Base-by-base conservation (phyloP, 805 yeast species). In the Starmerella sp. region DNA sequence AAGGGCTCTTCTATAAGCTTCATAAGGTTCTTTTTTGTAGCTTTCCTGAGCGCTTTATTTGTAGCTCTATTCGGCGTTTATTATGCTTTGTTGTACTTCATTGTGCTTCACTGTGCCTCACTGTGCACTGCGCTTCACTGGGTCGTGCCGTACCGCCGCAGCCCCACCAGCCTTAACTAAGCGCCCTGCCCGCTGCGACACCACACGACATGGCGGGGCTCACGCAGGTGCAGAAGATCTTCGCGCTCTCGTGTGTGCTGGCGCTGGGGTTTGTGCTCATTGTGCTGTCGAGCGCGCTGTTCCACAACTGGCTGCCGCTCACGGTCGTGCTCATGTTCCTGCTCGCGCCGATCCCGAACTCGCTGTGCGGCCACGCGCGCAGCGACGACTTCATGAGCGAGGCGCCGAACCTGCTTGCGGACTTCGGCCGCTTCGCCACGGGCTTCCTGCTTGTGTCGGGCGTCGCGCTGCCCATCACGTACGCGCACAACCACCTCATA, bases 251-350 rank as follows among this genome's bases (percentile, higher is more conserved):
- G 14, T 75, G 82, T 41, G 81, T 90, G 47, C 76, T 91, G 34
- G 93, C 97, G 0, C 77, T 88, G 61, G 98, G 98, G 6, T 91
- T 91, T 64, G 78, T 93, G 37, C 74, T 93, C 60, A 88, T 90
- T 45, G 86, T 91, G 30, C 74, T 93, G 36, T 88, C 96, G 47
- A 89, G 95, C 52, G 91, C 93, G 2, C 75, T 93, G 11, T 87
- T 80, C 72, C 85, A 86, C 48, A 89, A 88, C 68, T 93, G 96
- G 95, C 81, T 84, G 64, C 97, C 98, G 38, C 76, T 91, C 55
- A 76, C 83, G 39, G 87, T 85, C 66, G 79, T 80, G 36, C 80
- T 81, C 15, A 73, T 84, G 59, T 84, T 84, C 67, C 73, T 80
- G 41, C 57, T 82, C 42, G 90, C 93, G 3, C 90, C 89, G 38